phyloP scores from a whole-genome alignment of 176 grass and related monocot genomes.

The Dendrocalamus sinicus region DNA sequence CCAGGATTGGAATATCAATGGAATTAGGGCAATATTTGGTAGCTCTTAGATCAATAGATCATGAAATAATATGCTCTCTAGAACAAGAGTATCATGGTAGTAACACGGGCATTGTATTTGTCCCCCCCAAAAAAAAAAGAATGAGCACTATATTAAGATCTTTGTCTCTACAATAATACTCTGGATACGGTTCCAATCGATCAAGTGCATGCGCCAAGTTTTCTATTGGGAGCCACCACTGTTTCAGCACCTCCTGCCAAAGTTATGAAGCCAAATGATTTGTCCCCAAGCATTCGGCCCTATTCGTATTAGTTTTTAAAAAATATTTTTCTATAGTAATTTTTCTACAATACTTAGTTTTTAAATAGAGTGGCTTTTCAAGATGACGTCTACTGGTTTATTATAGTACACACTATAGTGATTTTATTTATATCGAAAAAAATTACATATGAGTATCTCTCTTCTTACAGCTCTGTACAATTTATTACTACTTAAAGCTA shows the following conservation, averaged over 20 bases:
- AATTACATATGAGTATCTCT: no score
- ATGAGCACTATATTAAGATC: not conserved
- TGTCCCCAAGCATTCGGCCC: not conserved
- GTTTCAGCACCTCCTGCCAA: not conserved
- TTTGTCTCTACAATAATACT: no score
- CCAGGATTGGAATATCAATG: not conserved
- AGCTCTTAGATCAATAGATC: not conserved
- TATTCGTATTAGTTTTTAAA: no score
- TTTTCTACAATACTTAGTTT: no score
- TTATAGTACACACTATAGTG: no score
- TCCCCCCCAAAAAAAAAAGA: not conserved
- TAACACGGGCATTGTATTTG: not conserved
- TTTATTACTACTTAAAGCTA: no score
- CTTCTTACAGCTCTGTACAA: no score
- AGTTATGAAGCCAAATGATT: not conserved
- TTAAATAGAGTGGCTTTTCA: no score
- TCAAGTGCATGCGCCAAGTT: not conserved
- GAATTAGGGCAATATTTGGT: not conserved
- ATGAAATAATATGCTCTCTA: not conserved
- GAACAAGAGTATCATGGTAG: not conserved
- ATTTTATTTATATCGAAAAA: no score
- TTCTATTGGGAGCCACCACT: not conserved
- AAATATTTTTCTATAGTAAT: no score
- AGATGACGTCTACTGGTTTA: no score
- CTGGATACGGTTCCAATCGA: conserved; percentile 7